A percentile compares a stretch with the other conserved stretches of the same genome.
Conservation (phyloP, 129 eudicot genomes). For the Rutidosis leptorrhynchoides region DNA sequence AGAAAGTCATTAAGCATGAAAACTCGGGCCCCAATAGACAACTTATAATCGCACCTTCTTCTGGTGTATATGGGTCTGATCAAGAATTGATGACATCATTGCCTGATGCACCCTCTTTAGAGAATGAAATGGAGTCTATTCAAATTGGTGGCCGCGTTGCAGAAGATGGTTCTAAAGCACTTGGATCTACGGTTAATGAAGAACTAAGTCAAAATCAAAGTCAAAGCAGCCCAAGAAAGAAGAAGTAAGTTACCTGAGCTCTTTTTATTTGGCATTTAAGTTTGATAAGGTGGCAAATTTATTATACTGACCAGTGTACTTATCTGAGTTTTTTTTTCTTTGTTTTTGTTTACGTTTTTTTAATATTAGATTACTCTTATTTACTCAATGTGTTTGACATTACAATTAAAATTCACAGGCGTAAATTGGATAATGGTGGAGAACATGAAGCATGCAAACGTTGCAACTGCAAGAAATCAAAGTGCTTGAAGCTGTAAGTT, state of each 20-base stretch:
- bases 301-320: background rate
- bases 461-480: constrained; percentile 95
- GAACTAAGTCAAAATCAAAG: constrained; percentile 55
- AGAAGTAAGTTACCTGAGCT: constrained; percentile 45
- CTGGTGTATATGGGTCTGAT: constrained; percentile 40
- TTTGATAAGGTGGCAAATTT: background rate
- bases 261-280: background rate
- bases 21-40: constrained; percentile 36
- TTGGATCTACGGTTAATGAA: constrained; percentile 41
- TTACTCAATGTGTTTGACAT: constrained; percentile 2
- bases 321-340: background rate
- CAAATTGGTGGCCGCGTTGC: constrained; percentile 37
- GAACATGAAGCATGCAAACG: constrained; percentile 84
- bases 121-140: constrained; percentile 33
- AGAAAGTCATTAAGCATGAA: constrained; percentile 54
- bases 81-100: constrained; percentile 37
- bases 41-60: constrained; percentile 36
- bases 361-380: background rate
- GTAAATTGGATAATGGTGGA: constrained; percentile 52
- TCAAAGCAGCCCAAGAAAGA: constrained; percentile 86
- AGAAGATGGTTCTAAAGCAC: constrained; percentile 51
- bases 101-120: constrained; percentile 37
- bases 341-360: too few relatives aligned
- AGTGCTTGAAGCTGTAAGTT: constrained; percentile 98
- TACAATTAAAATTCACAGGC: constrained; percentile 44